Base-by-base conservation (phyloP, 1,284 basidiomycete genomes). In the Abortiporus biennis region DNA sequence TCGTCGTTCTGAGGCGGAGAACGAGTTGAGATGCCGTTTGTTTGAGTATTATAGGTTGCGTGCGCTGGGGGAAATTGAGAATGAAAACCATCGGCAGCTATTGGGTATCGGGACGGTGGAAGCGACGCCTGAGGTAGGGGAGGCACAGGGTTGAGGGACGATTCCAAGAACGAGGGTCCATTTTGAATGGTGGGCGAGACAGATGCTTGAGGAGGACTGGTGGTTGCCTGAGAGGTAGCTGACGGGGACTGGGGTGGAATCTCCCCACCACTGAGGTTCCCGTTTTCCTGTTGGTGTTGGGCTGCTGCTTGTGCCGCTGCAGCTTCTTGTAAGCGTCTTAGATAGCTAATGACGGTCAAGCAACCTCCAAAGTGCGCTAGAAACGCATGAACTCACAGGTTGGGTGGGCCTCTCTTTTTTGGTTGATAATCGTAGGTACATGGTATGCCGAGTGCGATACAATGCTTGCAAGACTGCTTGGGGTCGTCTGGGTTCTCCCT, bases 341-440 rank as follows among this genome's bases (percentile, higher is more conserved):
- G 66, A 60, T 89, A 89, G 40, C 85, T 88, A 27, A 24, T 25
- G 29, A 45, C 15, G 40, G 35, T 34, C 38, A 42, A 49, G 31
- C 22, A 23, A n/a, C 21, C 22, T 16, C 32, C 40, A n/a, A 19
- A 9, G 45, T 20, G 33, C 36, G 27, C 29, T 36, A 16, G 32
- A 50, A 43, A 49, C 47, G 16, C 21, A 15, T 6, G 23, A 25
- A 69, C 80, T 64, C 59, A 92, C 86, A 92, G 69, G 62, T 92
- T 92, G 1, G 89, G 90, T 3, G 90, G 90, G 0, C 90, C 90
- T 44, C 90, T 72, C 63, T 92, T 92, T 71, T 91, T 92, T 13
- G 90, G 90, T 62, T 88, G 86, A 60, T 92, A 92, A 54, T 92
- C 85, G 54, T 92, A 93, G 1, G 88, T 92, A 61, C 89, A 92